phyloP scores from a whole-genome alignment of 345 rosid genomes.

The Euphorbia peplus region DNA sequence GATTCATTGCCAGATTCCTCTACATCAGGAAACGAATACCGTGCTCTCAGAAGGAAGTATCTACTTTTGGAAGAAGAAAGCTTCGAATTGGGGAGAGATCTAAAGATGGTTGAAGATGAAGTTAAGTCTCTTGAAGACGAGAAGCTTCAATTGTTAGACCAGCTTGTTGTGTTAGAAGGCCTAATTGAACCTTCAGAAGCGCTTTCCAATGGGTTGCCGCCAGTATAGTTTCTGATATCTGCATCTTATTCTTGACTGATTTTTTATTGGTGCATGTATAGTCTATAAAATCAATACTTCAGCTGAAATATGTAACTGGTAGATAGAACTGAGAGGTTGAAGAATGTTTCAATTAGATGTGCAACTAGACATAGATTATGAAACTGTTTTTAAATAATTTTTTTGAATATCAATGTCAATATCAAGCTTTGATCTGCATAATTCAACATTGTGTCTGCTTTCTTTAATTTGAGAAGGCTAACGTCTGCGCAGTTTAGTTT shows the following conservation, averaged over 20 bases:
- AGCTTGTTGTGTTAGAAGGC: constrained; percentile 89
- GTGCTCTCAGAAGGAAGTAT: constrained; percentile 64
- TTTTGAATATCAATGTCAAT: not conserved
- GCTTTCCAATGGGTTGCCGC: constrained; percentile 8
- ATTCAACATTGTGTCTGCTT: not conserved
- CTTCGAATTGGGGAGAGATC: constrained; percentile 53
- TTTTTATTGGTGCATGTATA: not conserved
- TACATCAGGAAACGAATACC: constrained; percentile 58
- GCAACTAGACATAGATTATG: not conserved
- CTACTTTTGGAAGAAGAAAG: constrained; percentile 78
- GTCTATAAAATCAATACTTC: not conserved
- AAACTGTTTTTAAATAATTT: not conserved
- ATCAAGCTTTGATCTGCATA: not conserved
- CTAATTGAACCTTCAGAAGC: constrained; percentile 64
- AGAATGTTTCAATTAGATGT: not conserved
- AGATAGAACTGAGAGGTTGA: constrained; percentile 4
- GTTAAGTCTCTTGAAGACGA: constrained; percentile 71
- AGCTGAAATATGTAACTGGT: not conserved
- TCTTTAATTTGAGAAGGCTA: too few species aligned
- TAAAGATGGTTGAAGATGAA: constrained; percentile 60
- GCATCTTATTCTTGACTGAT: not conserved
- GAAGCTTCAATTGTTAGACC: constrained; percentile 70
- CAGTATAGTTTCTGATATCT: not conserved
- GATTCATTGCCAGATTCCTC: constrained; percentile 65
- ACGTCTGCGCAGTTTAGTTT: too few species aligned